Percentiles rank a stretch among this genome's conserved stretches.
Evolutionary conservation across 2,329 filamentous ascomycete genomes (phyloP).

Genomic region (Aspergillus aculeatus): DNA sequence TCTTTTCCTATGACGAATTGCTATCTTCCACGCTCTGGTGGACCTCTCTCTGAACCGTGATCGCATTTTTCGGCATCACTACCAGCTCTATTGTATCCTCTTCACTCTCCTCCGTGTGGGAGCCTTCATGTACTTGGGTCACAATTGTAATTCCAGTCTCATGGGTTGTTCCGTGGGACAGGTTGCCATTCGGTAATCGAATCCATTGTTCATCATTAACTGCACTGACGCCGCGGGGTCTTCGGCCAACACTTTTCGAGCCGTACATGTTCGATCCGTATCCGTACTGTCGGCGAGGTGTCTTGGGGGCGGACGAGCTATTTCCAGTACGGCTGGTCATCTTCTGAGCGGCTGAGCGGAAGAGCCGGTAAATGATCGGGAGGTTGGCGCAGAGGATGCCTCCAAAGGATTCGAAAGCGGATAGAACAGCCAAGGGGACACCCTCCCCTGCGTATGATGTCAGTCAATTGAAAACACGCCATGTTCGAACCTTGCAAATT

Average conservation of each 20-base stretch:
- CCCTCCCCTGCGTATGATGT: conserved; percentile 2
- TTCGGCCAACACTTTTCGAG: not conserved
- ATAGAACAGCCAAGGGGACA: conserved; percentile 1
- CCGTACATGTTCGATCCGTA: conserved; percentile 1
- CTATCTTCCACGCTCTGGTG: conserved; percentile 1
- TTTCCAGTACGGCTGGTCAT: conserved; percentile 1
- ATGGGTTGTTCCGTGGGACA: not conserved
- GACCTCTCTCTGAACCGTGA: conserved; percentile 1
- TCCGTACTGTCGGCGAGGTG: not conserved
- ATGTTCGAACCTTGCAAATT: not conserved
- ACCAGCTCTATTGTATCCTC: not conserved
- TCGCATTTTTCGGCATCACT: not conserved
- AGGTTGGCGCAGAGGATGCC: conserved; percentile 10
- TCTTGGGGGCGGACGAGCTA: not conserved
- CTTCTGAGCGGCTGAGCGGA: conserved; percentile 4
- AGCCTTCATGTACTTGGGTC: not conserved
- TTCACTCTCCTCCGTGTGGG: not conserved
- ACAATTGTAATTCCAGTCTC: not conserved
- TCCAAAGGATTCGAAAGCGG: conserved; percentile 6
- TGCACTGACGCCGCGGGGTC: not conserved
- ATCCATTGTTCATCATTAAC: conserved; percentile 6
- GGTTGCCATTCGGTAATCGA: conserved; percentile 1
- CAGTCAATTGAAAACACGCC: not conserved
- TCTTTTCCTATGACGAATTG: not conserved
- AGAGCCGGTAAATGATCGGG: conserved; percentile 12